Percentiles rank a stretch among this genome's conserved stretches.
Evolutionary conservation across 2,329 filamentous ascomycete genomes (phyloP).

Genomic region (Aspergillus versicolor): DNA sequence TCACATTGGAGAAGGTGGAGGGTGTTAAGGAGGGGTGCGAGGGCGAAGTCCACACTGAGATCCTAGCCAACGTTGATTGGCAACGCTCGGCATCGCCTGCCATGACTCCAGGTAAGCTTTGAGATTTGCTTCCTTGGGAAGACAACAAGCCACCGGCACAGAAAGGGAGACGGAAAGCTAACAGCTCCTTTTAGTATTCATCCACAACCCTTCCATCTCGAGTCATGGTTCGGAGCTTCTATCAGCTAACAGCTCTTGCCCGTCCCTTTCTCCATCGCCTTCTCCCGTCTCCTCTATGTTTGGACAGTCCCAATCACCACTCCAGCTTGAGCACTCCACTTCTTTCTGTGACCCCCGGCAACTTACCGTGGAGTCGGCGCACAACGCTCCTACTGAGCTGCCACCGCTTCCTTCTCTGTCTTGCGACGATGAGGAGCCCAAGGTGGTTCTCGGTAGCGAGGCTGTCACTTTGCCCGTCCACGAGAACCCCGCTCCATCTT

Average conservation of each 20-base stretch:
- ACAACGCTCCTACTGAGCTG: slow-evolving; percentile 58
- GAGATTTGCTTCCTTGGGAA: not conserved
- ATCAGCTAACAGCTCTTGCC: slow-evolving; percentile 67
- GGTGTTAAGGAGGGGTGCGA: slow-evolving; percentile 71
- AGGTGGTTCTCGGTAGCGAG: slow-evolving; percentile 35
- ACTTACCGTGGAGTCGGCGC: slow-evolving; percentile 66
- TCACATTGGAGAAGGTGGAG: slow-evolving; percentile 66
- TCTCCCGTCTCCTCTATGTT: slow-evolving; percentile 73
- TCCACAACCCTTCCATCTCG: slow-evolving; percentile 66
- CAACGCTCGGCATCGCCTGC: slow-evolving; percentile 75
- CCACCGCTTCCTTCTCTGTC: slow-evolving; percentile 57
- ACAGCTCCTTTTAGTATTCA: slow-evolving; percentile 54
- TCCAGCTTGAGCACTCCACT: slow-evolving; percentile 62
- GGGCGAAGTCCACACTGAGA: slow-evolving; percentile 68
- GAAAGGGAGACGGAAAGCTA: slow-evolving; percentile 24
- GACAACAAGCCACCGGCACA: not conserved
- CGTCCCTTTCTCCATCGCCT: slow-evolving; percentile 83
- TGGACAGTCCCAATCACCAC: slow-evolving; percentile 71
- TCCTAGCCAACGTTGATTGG: slow-evolving; percentile 73
- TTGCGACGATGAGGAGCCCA: slow-evolving; percentile 40
- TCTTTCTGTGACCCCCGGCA: slow-evolving; percentile 91
- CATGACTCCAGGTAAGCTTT: slow-evolving; percentile 78
- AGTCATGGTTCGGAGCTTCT: slow-evolving; percentile 67
- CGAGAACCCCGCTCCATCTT: slow-evolving; percentile 37
- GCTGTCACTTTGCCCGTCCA: slow-evolving; percentile 38